Evolutionary conservation across 192 early-diverging fungal species (phyloP).

Genomic region (Gaertneriomyces sp.): DNA sequence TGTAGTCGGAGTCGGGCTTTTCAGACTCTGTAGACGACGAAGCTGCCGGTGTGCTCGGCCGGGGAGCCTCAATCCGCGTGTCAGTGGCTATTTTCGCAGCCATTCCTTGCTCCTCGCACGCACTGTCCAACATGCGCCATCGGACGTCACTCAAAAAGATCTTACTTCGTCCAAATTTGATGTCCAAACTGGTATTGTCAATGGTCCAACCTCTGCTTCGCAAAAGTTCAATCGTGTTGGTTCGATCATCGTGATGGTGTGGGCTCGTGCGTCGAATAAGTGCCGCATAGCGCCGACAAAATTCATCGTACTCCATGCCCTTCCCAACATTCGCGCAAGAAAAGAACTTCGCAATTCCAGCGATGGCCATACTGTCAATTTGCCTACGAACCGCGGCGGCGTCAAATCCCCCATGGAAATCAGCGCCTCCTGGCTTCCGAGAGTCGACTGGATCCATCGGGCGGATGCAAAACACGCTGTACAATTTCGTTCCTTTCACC

Average conservation of each 20-base stretch:
- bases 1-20: neutral
- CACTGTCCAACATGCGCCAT: conserved; percentile 27
- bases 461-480: conserved; percentile 67
- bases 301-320: conserved; percentile 11
- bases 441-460: neutral
- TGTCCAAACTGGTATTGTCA: conserved; percentile 8
- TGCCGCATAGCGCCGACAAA: neutral
- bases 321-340: conserved; percentile 38
- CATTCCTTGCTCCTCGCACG: neutral
- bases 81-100: neutral
- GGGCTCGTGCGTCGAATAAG: conserved; percentile 4
- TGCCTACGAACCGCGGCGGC: conserved; percentile 56
- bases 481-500: conserved; percentile 63
- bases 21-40: neutral
- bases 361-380: conserved; percentile 57
- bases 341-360: conserved; percentile 56
- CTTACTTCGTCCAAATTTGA: conserved; percentile 23
- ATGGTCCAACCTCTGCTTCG: neutral
- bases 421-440: conserved; percentile 9
- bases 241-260: neutral
- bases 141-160: conserved; percentile 19
- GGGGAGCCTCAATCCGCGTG: neutral
- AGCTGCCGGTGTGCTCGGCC: neutral
- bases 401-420: conserved; percentile 41
- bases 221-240: neutral